Evolutionary conservation across 352 stramenopile species (phyloP).

Genomic region (Thalassiosira livingstoniorum): DNA sequence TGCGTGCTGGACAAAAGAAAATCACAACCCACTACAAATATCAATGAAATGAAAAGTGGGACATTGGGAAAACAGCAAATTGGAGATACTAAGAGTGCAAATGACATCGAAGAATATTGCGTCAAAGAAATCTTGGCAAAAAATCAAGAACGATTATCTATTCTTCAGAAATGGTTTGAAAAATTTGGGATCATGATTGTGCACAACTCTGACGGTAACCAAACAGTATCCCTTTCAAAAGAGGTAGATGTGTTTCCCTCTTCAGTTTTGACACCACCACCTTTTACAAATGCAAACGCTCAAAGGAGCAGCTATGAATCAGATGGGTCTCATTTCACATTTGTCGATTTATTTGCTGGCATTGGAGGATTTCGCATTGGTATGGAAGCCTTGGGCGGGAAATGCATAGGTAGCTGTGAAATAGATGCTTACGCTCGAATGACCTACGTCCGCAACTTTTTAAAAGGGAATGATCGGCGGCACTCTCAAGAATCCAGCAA

Average conservation of each 20-base stretch:
- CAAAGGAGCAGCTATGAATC: too few relatives aligned
- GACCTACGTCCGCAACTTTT: conserved; percentile 49
- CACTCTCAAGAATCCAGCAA: too few relatives aligned
- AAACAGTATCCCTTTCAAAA: conserved; percentile 40
- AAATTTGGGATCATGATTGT: conserved; percentile 19
- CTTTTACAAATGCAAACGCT: too few relatives aligned
- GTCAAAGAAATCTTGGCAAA: neutral
- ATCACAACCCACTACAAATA: too few relatives aligned
- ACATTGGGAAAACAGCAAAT: too few relatives aligned
- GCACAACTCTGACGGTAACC: conserved; percentile 50
- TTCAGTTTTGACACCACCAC: neutral
- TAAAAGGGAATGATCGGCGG: too few relatives aligned
- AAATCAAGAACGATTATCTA: neutral
- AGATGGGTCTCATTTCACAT: conserved; percentile 60
- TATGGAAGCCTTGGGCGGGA: conserved; percentile 68
- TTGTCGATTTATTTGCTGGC: conserved; percentile 75
- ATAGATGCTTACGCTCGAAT: conserved; percentile 38
- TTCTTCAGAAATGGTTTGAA: conserved; percentile 27
- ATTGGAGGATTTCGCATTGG: conserved; percentile 80
- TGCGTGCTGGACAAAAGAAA: too few relatives aligned
- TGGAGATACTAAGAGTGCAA: conserved; percentile 5
- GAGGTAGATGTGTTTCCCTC: conserved; percentile 40
- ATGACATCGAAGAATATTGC: conserved; percentile 8
- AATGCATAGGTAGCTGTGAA: conserved; percentile 72
- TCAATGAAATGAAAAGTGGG: too few relatives aligned